Evolutionary conservation across 805 yeast genomes (phyloP).

Genomic region (Barnettozyma pratensis): DNA sequence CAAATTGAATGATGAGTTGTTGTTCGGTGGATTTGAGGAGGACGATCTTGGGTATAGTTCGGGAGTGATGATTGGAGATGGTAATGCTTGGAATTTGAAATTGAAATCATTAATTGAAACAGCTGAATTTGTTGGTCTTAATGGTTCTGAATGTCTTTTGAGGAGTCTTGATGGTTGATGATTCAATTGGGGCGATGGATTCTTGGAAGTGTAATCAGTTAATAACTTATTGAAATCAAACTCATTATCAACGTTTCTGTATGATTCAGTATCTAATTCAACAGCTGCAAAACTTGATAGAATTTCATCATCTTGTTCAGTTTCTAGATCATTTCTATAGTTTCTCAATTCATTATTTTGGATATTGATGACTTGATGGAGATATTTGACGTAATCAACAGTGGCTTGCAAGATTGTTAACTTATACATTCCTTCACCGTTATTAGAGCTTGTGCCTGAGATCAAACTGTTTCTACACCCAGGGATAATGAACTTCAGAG

Average conservation of each 20-base stretch:
- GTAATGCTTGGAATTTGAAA: conserved; percentile 15
- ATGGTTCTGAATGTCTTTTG: conserved; percentile 6
- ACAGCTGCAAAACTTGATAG: conserved; percentile 42
- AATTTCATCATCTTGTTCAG: conserved; percentile 27
- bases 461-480: conserved; percentile 52
- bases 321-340: conserved; percentile 14
- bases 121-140: neutral
- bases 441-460: conserved; percentile 4
- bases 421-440: conserved; percentile 67
- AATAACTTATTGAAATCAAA: conserved; percentile 38
- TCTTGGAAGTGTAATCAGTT: conserved; percentile 10
- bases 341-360: conserved; percentile 40
- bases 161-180: neutral
- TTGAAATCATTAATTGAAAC: neutral
- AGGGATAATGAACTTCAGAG: conserved; percentile 70
- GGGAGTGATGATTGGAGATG: conserved; percentile 25
- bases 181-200: neutral
- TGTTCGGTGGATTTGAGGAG: conserved; percentile 1
- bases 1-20: conserved; percentile 2
- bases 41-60: conserved; percentile 14
- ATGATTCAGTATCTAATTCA: conserved; percentile 54
- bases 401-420: conserved; percentile 77
- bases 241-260: conserved; percentile 54
- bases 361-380: conserved; percentile 53
- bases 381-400: conserved; percentile 70